Evolutionary conservation across 768 basidiomycete genomes (phyloP).

Genomic region (Holtermannia corniformis): DNA sequence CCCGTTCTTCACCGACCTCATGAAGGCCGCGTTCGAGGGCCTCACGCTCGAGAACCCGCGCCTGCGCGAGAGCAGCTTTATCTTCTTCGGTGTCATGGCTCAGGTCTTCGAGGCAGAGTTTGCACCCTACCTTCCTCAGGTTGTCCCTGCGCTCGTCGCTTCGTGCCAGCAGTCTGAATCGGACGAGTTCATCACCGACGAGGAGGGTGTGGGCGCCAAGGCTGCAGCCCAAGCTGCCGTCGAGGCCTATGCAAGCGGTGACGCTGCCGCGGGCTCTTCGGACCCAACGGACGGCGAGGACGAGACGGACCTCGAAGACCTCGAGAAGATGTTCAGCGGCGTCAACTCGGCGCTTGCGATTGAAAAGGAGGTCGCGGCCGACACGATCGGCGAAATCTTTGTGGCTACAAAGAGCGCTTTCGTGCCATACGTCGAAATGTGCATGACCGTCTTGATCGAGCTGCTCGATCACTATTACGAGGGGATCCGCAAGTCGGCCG

Average conservation of each 20-base stretch:
- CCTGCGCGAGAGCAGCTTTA: conserved; percentile 86
- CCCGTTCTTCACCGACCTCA: conserved; percentile 91
- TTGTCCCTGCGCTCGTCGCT: conserved; percentile 72
- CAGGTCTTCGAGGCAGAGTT: conserved; percentile 92
- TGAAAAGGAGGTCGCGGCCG: conserved; percentile 98
- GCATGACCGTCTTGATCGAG: conserved; percentile 59
- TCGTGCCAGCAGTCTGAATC: conserved; percentile 78
- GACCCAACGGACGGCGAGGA: conserved; percentile 59
- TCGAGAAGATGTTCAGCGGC: conserved; percentile 55
- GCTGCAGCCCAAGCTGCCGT: conserved; percentile 56
- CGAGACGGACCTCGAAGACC: conserved; percentile 55
- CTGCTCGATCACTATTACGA: conserved; percentile 90
- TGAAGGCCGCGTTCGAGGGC: conserved; percentile 88
- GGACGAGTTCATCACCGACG: conserved; percentile 44
- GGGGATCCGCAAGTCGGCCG: conserved; percentile 88
- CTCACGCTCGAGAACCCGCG: conserved; percentile 71
- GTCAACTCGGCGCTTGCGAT: conserved; percentile 94
- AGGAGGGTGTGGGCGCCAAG: conserved; percentile 38
- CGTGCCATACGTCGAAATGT: conserved; percentile 80
- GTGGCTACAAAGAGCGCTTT: conserved; percentile 69
- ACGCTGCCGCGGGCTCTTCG: conserved; percentile 50
- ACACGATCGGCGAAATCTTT: conserved; percentile 88
- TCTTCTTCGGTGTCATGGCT: conserved; percentile 99
- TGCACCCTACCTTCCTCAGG: conserved; percentile 69
- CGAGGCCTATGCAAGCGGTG: conserved; percentile 46